Base-by-base conservation (phyloP, 2,329 filamentous ascomycete species). In the Orbilia oligospora region DNA sequence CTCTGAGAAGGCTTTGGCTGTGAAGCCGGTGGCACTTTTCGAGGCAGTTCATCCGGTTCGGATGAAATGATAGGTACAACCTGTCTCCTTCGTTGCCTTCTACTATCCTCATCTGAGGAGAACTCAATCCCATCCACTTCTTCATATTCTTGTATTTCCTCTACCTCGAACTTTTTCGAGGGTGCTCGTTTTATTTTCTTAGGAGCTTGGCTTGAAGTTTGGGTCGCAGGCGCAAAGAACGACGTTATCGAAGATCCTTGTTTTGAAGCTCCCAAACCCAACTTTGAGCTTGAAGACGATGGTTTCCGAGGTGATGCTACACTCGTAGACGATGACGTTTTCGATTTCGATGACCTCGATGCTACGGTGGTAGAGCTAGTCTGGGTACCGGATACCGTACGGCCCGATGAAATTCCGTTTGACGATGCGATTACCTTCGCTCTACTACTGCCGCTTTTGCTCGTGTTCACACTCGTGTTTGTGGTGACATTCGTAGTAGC, bases 51-150 rank as follows among this genome's bases (percentile, higher is more conserved):
- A 49, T 78, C 75, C n/a, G 75, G 75, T 33, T 78, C 75, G 16
- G 75, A 78, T 5, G 75, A 78, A 12, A 78, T 64, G n/a, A 78
- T 78, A n/a, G 75, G 75, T 58, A 78, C 55, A 14, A 78, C 55
- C 16, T 68, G 61, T 38, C 55, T 66, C 9, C 75, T 68, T 5
- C 63, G 68, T 20, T 46, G 51, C 22, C 68, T 67, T 30, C 22
- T 30, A 6, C 64, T 48, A 12, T 72, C 75, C 8, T 78, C 75
- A 12, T 78, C 75, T 5, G 75, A 78, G 4, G 75, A 78, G 5
- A 58, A 55, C 22, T 78, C 75, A 18, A 78, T 78, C 6, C 66
- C 69, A 49, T 78, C 75, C 18, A 78, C 63, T 18, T 72, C 75
- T 22, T 78, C 75, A 51, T 72, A 18, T 61, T 78, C 75, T 33